phyloP scores from a whole-genome alignment of 768 basidiomycete genomes.

The Phanerochaete sordida region DNA sequence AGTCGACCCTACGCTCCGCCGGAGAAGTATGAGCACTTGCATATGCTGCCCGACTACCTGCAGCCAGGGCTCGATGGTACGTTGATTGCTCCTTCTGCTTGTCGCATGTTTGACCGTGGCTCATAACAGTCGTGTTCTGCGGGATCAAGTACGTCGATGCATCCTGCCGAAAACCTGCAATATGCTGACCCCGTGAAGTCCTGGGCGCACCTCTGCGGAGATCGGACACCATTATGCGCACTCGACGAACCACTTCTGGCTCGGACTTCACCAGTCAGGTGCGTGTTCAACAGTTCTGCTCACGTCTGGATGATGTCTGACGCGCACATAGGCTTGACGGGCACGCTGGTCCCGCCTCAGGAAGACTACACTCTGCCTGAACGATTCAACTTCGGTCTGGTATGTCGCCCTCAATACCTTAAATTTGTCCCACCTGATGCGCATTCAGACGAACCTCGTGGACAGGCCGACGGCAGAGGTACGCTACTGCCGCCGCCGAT shows the following conservation, averaged over 20 bases:
- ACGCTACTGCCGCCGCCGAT: constrained; percentile 1
- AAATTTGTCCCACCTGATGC: not conserved
- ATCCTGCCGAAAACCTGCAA: not conserved
- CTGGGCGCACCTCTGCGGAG: constrained; percentile 63
- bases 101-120: not conserved
- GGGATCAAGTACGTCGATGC: constrained; percentile 67
- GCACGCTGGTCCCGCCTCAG: constrained; percentile 43
- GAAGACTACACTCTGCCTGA: constrained; percentile 63
- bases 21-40: constrained; percentile 50
- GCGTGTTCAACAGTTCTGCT: not conserved
- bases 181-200: constrained; percentile 35
- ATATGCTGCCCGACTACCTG: constrained; percentile 53
- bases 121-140: constrained; percentile 65
- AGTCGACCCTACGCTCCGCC: constrained; percentile 48
- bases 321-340: constrained; percentile 49
- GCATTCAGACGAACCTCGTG: constrained; percentile 68
- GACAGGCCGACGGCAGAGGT: constrained; percentile 67
- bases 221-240: constrained; percentile 79
- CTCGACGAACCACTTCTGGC: constrained; percentile 83
- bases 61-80: constrained; percentile 52
- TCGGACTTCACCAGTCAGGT: constrained; percentile 67
- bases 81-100: not conserved
- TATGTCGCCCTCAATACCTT: constrained; percentile 24
- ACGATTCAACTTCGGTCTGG: constrained; percentile 60
- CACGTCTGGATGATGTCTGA: not conserved